Conservation (phyloP, 2,329 filamentous ascomycete genomes). For the Mycosphaerella arachidis region DNA sequence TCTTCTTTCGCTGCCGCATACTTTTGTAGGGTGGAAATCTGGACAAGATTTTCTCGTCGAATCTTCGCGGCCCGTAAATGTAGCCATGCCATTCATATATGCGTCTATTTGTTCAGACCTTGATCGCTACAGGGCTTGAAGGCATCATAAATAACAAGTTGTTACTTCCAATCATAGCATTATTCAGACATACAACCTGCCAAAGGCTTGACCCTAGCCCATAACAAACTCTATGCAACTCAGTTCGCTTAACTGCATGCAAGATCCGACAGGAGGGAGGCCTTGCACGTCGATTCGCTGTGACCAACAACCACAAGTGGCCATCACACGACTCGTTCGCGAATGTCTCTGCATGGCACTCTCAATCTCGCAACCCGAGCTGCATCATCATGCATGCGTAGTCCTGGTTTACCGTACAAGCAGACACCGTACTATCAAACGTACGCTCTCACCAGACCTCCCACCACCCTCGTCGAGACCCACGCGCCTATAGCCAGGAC, state of each 20-base stretch:
- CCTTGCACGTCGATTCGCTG: not conserved
- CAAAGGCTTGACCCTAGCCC: not conserved
- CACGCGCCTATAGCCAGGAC: conserved; percentile 20
- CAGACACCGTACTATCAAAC: conserved; percentile 14
- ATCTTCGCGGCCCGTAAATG: no score
- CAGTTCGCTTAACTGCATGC: not conserved
- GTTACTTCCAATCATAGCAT: no score
- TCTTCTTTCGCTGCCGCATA: no score
- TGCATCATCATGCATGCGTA: not conserved
- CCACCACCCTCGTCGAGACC: conserved; percentile 20
- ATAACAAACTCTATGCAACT: not conserved
- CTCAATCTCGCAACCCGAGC: not conserved
- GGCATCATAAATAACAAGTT: no score
- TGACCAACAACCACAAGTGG: not conserved
- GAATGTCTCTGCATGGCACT: not conserved
- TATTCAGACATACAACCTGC: not conserved
- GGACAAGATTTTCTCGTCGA: no score
- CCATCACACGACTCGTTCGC: not conserved
- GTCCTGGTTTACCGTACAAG: not conserved
- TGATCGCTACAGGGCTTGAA: no score
- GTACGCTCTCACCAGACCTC: conserved; percentile 10
- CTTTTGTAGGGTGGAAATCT: no score
- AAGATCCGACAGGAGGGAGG: not conserved
- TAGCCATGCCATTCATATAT: no score
- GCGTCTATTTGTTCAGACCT: no score